phyloP scores from a whole-genome alignment of 2,329 filamentous ascomycete genomes.

The Xylariaceae sp. region DNA sequence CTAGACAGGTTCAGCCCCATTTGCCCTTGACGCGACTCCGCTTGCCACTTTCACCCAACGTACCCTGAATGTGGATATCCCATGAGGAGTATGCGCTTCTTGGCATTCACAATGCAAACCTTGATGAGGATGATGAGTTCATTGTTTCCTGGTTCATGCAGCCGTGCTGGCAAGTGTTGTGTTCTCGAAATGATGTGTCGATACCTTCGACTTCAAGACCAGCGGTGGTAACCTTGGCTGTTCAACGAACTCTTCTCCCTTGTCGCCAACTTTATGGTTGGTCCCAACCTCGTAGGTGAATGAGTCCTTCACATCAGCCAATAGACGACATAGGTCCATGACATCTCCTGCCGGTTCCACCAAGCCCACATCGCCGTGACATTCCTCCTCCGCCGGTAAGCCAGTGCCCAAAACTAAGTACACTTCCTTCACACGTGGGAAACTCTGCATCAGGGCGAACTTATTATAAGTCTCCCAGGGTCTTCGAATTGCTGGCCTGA shows the following conservation, averaged over 20 bases:
- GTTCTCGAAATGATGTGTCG: background rate
- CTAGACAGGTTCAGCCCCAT: too few relatives aligned
- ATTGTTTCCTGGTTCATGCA: too few relatives aligned
- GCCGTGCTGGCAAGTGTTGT: too few relatives aligned
- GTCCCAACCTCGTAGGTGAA: slow-evolving; percentile 25
- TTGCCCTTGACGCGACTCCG: too few relatives aligned
- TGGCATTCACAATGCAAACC: too few relatives aligned
- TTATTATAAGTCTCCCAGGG: slow-evolving; percentile 51
- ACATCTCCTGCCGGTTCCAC: slow-evolving; percentile 19
- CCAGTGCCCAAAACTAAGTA: slow-evolving; percentile 29
- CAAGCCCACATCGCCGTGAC: slow-evolving; percentile 15
- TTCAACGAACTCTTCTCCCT: slow-evolving; percentile 15
- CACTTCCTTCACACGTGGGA: slow-evolving; percentile 33
- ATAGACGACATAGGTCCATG: slow-evolving; percentile 16
- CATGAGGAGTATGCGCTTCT: too few relatives aligned
- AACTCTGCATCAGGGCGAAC: slow-evolving; percentile 37
- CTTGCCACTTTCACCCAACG: too few relatives aligned
- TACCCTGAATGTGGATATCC: too few relatives aligned
- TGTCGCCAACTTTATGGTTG: slow-evolving; percentile 18
- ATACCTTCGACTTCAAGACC: slow-evolving; percentile 23
- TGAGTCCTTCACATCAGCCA: slow-evolving; percentile 25
- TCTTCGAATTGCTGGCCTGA: slow-evolving; percentile 37
- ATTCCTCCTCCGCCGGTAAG: slow-evolving; percentile 6
- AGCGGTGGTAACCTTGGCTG: slow-evolving; percentile 20
- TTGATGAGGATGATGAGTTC: too few relatives aligned